Conservation (phyloP, 306 rosid species). For the Mucuna pruriens region DNA sequence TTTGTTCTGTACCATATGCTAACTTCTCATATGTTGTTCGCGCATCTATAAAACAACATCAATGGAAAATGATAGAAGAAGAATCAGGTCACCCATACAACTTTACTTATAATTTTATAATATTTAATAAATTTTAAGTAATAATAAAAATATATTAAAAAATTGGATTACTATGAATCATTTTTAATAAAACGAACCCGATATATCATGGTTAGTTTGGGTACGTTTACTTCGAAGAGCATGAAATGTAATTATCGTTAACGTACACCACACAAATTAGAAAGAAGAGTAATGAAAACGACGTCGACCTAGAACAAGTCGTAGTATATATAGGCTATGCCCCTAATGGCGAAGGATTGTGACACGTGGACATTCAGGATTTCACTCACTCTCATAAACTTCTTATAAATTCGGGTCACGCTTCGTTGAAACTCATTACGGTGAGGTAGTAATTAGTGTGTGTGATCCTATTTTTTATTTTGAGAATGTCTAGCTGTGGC, state of each 20-base stretch:
- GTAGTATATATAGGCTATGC: neutral
- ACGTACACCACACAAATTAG: neutral
- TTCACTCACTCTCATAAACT: neutral
- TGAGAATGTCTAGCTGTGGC: conserved; percentile 49
- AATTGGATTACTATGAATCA: too few species aligned
- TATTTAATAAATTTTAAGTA: too few species aligned
- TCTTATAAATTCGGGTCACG: neutral
- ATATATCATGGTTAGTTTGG: neutral
- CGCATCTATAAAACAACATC: too few species aligned
- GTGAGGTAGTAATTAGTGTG: neutral
- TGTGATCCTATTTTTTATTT: neutral
- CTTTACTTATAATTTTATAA: too few species aligned
- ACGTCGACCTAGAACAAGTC: neutral
- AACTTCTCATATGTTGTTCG: too few species aligned
- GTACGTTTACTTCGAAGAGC: neutral
- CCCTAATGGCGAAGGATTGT: neutral
- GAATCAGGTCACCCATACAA: too few species aligned
- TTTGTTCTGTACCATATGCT: too few species aligned
- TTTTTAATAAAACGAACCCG: neutral
- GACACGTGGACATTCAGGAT: conserved; percentile 16
- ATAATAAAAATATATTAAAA: too few species aligned
- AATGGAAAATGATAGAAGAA: too few species aligned
- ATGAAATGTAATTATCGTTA: neutral
- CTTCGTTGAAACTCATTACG: neutral
- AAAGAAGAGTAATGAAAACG: neutral